phyloP scores from a whole-genome alignment of 2,329 filamentous ascomycete genomes.

The Exserohilum turcica region DNA sequence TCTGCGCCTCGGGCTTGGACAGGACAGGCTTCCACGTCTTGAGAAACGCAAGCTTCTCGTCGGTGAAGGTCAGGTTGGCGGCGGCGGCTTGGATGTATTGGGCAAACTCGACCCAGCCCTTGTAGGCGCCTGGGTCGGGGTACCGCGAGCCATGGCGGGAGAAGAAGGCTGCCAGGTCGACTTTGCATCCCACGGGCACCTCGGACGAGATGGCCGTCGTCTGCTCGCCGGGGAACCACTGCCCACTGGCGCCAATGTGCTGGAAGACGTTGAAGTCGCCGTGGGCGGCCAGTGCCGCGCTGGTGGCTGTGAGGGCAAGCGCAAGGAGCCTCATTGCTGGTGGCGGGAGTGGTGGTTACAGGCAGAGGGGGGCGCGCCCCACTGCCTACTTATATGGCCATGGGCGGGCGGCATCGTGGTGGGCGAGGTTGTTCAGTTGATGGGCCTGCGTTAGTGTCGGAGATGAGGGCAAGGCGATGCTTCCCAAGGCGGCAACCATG shows the following conservation, averaged over 20 bases:
- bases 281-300: conserved; percentile 16
- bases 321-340: conserved; percentile 28
- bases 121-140: conserved; percentile 65
- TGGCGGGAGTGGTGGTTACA: background rate
- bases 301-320: conserved; percentile 17
- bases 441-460: conserved; percentile 18
- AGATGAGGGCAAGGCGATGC: conserved; percentile 29
- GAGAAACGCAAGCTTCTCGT: conserved; percentile 61
- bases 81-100: conserved; percentile 57
- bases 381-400: conserved; percentile 8
- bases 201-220: conserved; percentile 60
- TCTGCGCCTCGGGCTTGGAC: conserved; percentile 60
- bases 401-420: background rate
- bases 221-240: conserved; percentile 51
- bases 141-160: conserved; percentile 67
- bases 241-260: conserved; percentile 49
- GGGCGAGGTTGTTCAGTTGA: background rate
- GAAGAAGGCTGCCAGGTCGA: conserved; percentile 66
- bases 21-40: conserved; percentile 64
- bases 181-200: conserved; percentile 61
- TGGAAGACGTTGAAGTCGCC: conserved; percentile 41
- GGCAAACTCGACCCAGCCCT: conserved; percentile 56
- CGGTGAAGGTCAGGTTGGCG: conserved; percentile 56
- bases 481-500: conserved; percentile 26
- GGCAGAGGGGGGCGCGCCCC: background rate